These are phyloP conservation scores for Diutina ranongensis DNA, from an alignment of 1,139 yeast genomes.

Conservation along the genomic window DNA sequence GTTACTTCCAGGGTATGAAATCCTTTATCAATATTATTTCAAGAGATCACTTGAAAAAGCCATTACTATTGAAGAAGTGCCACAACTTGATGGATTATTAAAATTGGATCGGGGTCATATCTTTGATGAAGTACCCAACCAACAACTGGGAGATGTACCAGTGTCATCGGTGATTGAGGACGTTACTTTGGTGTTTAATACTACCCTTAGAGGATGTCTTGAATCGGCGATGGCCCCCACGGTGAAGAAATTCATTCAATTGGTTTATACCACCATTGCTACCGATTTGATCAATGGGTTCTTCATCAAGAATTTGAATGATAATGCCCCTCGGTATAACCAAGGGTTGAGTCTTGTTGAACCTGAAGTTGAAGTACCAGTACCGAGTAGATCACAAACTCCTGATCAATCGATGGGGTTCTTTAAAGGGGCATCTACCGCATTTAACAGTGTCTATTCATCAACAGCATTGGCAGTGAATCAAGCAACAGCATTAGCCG, in stretches of 20 bases:
- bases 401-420: constrained; percentile 29
- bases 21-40: constrained; percentile 53
- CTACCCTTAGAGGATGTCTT: constrained; percentile 46
- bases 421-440: constrained; percentile 36
- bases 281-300: constrained; percentile 29
- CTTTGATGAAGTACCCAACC: background rate
- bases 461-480: constrained; percentile 15
- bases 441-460: constrained; percentile 35
- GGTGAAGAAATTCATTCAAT: constrained; percentile 37
- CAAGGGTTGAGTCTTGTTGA: constrained; percentile 16
- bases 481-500: constrained; percentile 14
- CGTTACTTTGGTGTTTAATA: constrained; percentile 59
- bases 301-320: constrained; percentile 39
- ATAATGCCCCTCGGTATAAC: constrained; percentile 42
- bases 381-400: constrained; percentile 22
- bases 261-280: constrained; percentile 21
- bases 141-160: constrained; percentile 19
- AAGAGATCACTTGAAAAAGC: constrained; percentile 78
- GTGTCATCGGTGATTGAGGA: constrained; percentile 85
- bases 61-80: constrained; percentile 66
- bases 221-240: constrained; percentile 50
- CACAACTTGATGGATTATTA: constrained; percentile 26
- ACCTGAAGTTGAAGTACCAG: background rate
- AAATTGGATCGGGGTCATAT: constrained; percentile 12
- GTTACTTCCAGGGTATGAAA: constrained; percentile 52